phyloP scores from a whole-genome alignment of 1,284 basidiomycete species.

The Fistulina hepatica region DNA sequence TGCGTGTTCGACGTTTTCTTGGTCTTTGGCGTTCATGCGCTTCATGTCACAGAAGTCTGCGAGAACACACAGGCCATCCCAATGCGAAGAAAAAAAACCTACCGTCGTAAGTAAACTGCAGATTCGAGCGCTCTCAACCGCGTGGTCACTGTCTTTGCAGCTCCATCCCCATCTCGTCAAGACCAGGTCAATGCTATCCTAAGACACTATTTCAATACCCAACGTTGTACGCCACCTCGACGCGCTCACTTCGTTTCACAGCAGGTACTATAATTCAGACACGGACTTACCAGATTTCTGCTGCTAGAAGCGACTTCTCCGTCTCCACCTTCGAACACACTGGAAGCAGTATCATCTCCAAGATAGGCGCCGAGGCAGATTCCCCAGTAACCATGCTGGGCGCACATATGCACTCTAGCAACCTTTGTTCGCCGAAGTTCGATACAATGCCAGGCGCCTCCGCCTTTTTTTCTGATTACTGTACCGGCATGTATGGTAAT shows the following conservation, averaged over 20 bases:
- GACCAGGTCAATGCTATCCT: conserved; percentile 10
- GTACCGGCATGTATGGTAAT: no score
- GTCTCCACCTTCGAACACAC: conserved; percentile 45
- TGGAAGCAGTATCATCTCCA: conserved; percentile 4
- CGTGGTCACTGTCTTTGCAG: no score
- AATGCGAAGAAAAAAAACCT: conserved; percentile 9
- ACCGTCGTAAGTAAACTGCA: conserved; percentile 22
- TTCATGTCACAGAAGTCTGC: conserved; percentile 43
- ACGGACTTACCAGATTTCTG: conserved; percentile 33
- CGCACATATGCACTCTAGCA: conserved; percentile 28
- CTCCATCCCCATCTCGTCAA: no score
- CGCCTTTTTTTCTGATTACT: no score
- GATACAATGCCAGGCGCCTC: no score
- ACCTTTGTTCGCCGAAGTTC: no score
- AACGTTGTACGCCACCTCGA: conserved; percentile 16
- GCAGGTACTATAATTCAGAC: conserved; percentile 42
- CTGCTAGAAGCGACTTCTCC: conserved; percentile 31
- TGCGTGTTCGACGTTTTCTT: conserved; percentile 19
- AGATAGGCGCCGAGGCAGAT: conserved; percentile 6
- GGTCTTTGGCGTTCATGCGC: conserved; percentile 14
- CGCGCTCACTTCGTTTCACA: conserved; percentile 31
- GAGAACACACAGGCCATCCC: conserved; percentile 30
- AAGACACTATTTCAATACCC: conserved; percentile 16
- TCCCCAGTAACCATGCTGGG: conserved; percentile 35
- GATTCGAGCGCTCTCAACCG: no score